A percentile compares a stretch with the other conserved stretches of the same genome.
phyloP scores from a whole-genome alignment of 495 filamentous ascomycete species.

The Penicillium pancosmium region DNA sequence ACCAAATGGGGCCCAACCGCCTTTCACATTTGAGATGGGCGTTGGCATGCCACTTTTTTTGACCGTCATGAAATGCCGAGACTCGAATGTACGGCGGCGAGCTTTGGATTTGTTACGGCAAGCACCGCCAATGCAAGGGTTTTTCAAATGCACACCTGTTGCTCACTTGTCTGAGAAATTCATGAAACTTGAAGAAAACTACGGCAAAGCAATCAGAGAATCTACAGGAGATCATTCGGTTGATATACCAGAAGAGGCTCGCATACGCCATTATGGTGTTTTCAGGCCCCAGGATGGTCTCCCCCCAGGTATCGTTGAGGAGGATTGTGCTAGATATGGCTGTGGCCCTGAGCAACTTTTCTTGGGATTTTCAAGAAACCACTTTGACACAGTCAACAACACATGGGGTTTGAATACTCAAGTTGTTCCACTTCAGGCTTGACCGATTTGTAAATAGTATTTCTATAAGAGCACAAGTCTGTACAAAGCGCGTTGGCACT shows the following conservation, averaged over 20 bases:
- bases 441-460: background rate
- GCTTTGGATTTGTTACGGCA: conserved; percentile 29
- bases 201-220: background rate
- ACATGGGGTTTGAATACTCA: conserved; percentile 24
- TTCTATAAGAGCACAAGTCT: too few relatives aligned
- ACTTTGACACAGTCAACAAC: conserved; percentile 15
- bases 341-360: conserved; percentile 22
- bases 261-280: conserved; percentile 26
- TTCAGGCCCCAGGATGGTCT: conserved; percentile 28
- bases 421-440: conserved; percentile 22
- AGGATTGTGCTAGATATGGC: conserved; percentile 22
- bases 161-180: conserved; percentile 18
- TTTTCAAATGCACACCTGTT: conserved; percentile 23
- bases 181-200: conserved; percentile 29
- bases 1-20: conserved; percentile 29
- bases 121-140: conserved; percentile 29
- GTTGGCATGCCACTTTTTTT: conserved; percentile 31
- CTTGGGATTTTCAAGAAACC: conserved; percentile 25
- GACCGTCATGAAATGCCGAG: conserved; percentile 32
- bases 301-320: conserved; percentile 18
- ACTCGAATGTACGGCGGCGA: conserved; percentile 26
- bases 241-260: conserved; percentile 34
- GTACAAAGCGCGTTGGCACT: too few relatives aligned
- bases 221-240: background rate
- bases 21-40: conserved; percentile 36